Conservation (phyloP, 768 basidiomycete species). For the Strobilomyces confusus region DNA sequence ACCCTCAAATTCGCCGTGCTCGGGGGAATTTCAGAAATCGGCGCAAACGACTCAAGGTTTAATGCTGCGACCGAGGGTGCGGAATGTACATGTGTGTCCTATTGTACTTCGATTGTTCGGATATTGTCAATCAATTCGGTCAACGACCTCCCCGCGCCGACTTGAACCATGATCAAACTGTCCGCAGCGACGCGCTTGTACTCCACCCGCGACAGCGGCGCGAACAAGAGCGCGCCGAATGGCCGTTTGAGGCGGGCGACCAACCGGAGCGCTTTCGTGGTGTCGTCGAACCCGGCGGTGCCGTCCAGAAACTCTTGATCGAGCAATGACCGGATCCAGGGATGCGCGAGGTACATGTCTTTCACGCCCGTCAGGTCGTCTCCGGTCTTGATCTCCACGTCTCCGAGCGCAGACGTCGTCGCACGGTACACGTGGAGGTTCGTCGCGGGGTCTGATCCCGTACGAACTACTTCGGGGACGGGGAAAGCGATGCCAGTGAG, state of each 20-base stretch:
- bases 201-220: neutral
- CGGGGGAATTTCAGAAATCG: neutral
- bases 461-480: neutral
- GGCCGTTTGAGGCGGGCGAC: conserved; percentile 2
- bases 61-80: too few relatives aligned
- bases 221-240: conserved; percentile 9
- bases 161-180: neutral
- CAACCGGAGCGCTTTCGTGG: neutral
- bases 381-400: conserved; percentile 4
- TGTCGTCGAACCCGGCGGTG: neutral
- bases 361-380: neutral
- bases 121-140: neutral
- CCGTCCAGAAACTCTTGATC: neutral
- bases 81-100: neutral
- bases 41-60: too few relatives aligned
- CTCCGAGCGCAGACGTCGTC: neutral
- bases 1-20: too few relatives aligned
- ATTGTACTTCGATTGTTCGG: neutral
- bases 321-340: conserved; percentile 11
- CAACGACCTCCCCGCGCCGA: neutral
- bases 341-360: conserved; percentile 6
- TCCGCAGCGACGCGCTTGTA: conserved; percentile 17
- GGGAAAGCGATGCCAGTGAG: conserved; percentile 5
- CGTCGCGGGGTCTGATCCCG: too few relatives aligned
- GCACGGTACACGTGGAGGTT: neutral